phyloP scores from a whole-genome alignment of 306 rosid genomes.

The Cucurbita moschata region DNA sequence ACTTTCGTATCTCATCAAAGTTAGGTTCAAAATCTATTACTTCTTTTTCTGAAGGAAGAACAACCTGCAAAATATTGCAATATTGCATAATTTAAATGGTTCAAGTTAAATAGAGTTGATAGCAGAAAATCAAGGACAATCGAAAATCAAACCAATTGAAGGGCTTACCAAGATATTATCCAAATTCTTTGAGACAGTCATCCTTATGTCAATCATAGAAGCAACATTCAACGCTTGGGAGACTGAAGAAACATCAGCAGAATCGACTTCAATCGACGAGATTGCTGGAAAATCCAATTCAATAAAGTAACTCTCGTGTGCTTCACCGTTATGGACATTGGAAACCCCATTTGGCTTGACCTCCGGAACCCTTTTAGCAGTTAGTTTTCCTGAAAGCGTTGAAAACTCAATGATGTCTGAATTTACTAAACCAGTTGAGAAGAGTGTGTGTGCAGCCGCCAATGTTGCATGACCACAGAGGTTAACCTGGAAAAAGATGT shows the following conservation, averaged over 20 bases:
- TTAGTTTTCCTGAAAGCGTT: constrained; percentile 55
- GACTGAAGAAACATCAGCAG: constrained; percentile 21
- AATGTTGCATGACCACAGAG: constrained; percentile 86
- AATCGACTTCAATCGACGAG: constrained; percentile 10
- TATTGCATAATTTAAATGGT: not conserved
- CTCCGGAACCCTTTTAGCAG: constrained; percentile 22
- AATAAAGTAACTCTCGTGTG: constrained; percentile 17
- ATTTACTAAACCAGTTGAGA: constrained; percentile 30
- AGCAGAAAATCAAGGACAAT: not conserved
- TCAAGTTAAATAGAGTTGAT: not conserved
- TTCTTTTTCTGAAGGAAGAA: constrained; percentile 29
- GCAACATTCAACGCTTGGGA: constrained; percentile 29
- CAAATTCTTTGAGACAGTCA: not conserved
- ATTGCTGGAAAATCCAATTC: constrained; percentile 39
- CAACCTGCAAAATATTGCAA: constrained; percentile 30
- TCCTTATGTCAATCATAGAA: constrained; percentile 35
- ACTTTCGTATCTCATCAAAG: constrained; percentile 31
- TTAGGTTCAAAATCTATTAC: constrained; percentile 43
- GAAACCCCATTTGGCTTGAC: not conserved
- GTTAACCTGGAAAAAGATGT: constrained; percentile 33
- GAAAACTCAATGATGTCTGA: constrained; percentile 33
- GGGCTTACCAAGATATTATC: constrained; percentile 38
- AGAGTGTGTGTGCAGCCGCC: constrained; percentile 53
- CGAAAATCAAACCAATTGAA: not conserved
- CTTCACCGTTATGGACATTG: constrained; percentile 13